Percentiles rank a stretch among this genome's conserved stretches.
Evolutionary conservation across 441 rosid genomes (phyloP).

Genomic region (Euphorbia schlechtendalii): DNA sequence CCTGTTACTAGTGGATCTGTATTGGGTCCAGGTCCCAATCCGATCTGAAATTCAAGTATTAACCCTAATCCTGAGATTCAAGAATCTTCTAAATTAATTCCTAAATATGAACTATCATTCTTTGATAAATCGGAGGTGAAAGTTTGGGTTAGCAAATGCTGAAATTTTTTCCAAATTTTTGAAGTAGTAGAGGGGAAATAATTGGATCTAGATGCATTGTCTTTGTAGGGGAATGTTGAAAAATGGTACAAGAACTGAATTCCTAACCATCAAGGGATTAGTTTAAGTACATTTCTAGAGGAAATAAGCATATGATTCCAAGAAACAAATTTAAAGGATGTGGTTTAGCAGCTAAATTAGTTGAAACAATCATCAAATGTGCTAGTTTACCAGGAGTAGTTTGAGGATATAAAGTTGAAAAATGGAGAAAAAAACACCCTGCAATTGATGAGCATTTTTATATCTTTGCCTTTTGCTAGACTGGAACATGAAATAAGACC

Average conservation of each 20-base stretch:
- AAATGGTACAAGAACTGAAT: not conserved
- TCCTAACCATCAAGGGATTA: not conserved
- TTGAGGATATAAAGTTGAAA: not conserved
- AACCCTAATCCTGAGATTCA: no score
- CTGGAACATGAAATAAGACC: no score
- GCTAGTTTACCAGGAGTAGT: not conserved
- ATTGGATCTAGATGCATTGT: not conserved
- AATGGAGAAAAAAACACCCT: not conserved
- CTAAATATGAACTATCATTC: no score
- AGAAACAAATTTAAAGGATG: not conserved
- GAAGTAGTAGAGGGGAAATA: not conserved
- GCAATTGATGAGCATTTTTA: not conserved
- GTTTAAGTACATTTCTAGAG: not conserved
- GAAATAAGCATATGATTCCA: not conserved
- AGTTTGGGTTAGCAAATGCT: no score
- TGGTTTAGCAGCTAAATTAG: not conserved
- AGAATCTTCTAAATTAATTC: no score
- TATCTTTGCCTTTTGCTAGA: not conserved
- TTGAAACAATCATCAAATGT: not conserved
- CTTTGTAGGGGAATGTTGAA: not conserved
- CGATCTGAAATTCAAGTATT: no score
- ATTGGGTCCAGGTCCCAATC: no score
- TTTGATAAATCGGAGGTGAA: no score
- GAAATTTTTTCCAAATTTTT: no score
- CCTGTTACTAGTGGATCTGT: no score